Evolutionary conservation across 768 basidiomycete genomes (phyloP), one percentile per base, ranked within the genome.

Genomic region (Trametes cinnabarina): DNA sequence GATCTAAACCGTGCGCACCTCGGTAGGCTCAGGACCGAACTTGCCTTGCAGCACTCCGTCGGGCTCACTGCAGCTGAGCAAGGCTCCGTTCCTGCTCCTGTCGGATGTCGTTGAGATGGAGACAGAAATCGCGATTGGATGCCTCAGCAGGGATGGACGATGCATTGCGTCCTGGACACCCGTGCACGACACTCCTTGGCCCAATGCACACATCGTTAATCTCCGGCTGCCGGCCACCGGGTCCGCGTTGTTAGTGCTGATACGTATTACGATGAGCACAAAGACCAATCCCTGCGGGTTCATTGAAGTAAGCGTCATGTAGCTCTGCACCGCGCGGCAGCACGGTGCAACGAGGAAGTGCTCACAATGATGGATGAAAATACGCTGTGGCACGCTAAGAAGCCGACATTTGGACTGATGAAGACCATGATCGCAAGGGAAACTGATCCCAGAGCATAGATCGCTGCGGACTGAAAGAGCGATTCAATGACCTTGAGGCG

Each of bases 351-450:
- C 7, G 40, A 49, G 9, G 47, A 35, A 9, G 19, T 32, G 51
- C 52, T 22, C 37, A 60, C 58, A 25, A 60, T 54, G 52, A 60
- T 49, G n/a, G 58, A 41, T 30, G 58, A 47, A 53, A 60, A 60
- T 40, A 50, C 32, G 48, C 53, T 60, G 41, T 55, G 53, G 47
- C 58, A 60, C 20, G 58, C 53, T 17, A 53, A 47, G 58, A 55
- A 60, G 1, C 58, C 58, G 25, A 60, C 32, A 8, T 32, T 28
- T 7, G 58, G 48, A 47, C 52, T 55, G 25, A 55, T 49, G 41
- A 53, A 54, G 42, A 48, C 54, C n/a, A 53, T 60, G 47, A 60
- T 41, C 6, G 53, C 58, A 48, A 60, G 58, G 40, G 58, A 60
- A 17, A 60, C 28, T 15, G 46, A 49, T 4, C 52, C 58, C 32